Percentiles rank a stretch among this genome's conserved stretches.
phyloP scores from a whole-genome alignment of 768 basidiomycete species.

The Psilocybe azurescens region DNA sequence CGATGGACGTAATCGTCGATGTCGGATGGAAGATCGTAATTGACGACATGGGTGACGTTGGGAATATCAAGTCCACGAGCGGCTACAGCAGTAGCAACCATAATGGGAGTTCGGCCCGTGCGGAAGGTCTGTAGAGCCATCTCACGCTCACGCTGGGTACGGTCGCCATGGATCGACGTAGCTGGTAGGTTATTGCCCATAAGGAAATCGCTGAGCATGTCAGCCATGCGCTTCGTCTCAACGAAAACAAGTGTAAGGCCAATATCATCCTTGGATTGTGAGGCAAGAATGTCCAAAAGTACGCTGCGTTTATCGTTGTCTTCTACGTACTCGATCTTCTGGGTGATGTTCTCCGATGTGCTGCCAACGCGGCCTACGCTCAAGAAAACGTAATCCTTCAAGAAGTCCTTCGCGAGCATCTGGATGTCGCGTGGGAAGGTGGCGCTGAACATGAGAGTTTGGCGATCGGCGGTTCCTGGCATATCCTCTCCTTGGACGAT shows the following conservation, averaged over 20 bases:
- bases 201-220: conserved; percentile 96
- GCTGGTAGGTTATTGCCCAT: conserved; percentile 82
- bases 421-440: conserved; percentile 99
- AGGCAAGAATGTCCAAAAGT: conserved; percentile 89
- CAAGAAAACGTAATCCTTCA: conserved; percentile 99
- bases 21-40: conserved; percentile 97
- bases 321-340: conserved; percentile 98
- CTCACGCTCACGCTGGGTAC: conserved; percentile 97
- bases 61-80: conserved; percentile 99
- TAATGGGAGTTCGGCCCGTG: conserved; percentile 90
- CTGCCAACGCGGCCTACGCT: conserved; percentile 98
- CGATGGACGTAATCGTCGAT: conserved; percentile 99
- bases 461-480: conserved; percentile 90
- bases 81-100: conserved; percentile 98
- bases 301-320: conserved; percentile 97
- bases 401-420: conserved; percentile 92
- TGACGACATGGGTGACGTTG: conserved; percentile 98
- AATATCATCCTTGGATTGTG: conserved; percentile 62
- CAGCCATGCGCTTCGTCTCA: conserved; percentile 99
- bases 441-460: conserved; percentile 99
- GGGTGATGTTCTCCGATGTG: conserved; percentile 99
- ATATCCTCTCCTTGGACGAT: conserved; percentile 99
- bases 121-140: conserved; percentile 95
- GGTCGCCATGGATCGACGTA: conserved; percentile 98
- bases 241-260: conserved; percentile 96